phyloP scores from a whole-genome alignment of 345 rosid genomes.

The Rubroshorea leprosula region DNA sequence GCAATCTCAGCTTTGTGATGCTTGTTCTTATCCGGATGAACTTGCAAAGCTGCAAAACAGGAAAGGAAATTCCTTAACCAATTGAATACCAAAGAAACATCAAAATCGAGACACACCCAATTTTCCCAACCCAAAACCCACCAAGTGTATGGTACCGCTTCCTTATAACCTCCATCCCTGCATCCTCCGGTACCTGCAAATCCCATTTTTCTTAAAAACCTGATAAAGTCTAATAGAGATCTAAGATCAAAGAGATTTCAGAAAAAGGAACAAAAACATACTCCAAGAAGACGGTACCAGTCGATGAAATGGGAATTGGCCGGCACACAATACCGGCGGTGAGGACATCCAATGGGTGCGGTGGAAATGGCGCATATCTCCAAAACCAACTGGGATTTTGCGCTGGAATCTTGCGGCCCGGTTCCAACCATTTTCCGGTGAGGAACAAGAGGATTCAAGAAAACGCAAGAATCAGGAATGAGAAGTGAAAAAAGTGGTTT shows the following conservation, averaged over 20 bases:
- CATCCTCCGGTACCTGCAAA: slow-evolving; percentile 65
- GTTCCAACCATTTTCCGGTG: slow-evolving; percentile 33
- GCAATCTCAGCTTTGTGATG: slow-evolving; percentile 85
- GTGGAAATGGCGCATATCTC: slow-evolving; percentile 63
- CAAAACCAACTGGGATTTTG: slow-evolving; percentile 43
- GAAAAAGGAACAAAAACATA: slow-evolving; percentile 28
- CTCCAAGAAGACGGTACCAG: slow-evolving; percentile 86
- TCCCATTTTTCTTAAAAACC: background rate
- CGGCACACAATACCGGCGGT: slow-evolving; percentile 14
- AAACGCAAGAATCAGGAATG: background rate
- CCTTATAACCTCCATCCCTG: slow-evolving; percentile 47
- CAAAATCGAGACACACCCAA: background rate
- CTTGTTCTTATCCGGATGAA: slow-evolving; percentile 91
- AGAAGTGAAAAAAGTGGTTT: background rate
- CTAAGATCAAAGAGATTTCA: background rate
- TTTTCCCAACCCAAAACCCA: slow-evolving; percentile 15
- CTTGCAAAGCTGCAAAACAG: slow-evolving; percentile 58
- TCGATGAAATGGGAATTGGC: slow-evolving; percentile 52
- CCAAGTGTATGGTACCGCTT: slow-evolving; percentile 76
- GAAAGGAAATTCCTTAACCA: background rate
- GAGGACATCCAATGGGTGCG: slow-evolving; percentile 44
- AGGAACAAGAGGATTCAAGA: background rate
- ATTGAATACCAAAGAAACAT: background rate
- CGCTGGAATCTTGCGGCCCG: slow-evolving; percentile 35
- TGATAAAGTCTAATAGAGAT: background rate